These are phyloP conservation scores for Auxenochlorella pyrenoidosa DNA, from an alignment of 139 green algal genomes.

Conservation along the genomic window DNA sequence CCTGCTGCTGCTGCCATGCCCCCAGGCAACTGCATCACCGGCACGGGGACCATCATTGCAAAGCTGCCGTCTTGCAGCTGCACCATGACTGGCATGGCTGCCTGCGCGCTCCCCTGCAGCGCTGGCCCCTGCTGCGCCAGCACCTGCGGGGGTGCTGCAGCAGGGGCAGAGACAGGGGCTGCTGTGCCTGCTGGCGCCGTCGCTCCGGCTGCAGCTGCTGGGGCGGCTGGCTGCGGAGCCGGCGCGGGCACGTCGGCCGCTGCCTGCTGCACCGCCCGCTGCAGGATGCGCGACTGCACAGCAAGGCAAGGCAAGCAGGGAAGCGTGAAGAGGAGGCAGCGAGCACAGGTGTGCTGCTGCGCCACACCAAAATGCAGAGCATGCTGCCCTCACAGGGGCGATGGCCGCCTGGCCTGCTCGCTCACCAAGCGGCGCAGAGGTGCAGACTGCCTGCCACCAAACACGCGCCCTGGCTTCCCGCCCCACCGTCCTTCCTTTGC, in stretches of 20 bases:
- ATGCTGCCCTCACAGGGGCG: too few relatives aligned
- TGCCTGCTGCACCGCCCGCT: slow-evolving; percentile 20
- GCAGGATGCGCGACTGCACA: slow-evolving; percentile 23
- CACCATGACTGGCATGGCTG: slow-evolving; percentile 26
- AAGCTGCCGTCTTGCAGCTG: slow-evolving; percentile 20
- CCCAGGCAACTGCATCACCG: neutral
- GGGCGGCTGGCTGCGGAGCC: neutral
- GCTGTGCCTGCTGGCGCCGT: neutral
- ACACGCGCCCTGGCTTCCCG: too few relatives aligned
- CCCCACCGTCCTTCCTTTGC: too few relatives aligned
- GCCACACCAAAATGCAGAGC: neutral
- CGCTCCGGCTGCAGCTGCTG: neutral
- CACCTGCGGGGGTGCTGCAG: neutral
- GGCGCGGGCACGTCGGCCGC: slow-evolving; percentile 7
- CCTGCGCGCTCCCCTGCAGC: too few relatives aligned
- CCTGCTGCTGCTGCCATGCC: neutral
- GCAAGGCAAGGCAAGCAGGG: neutral
- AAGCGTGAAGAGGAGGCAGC: neutral
- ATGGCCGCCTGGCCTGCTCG: neutral
- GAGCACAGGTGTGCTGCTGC: neutral
- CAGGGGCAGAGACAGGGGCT: neutral
- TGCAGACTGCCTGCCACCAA: too few relatives aligned
- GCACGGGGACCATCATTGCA: slow-evolving; percentile 25
- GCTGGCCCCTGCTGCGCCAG: neutral
- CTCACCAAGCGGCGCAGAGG: too few relatives aligned